Base-by-base conservation (phyloP, 2,329 filamentous ascomycete genomes). In the Cladorrhinum sp. region DNA sequence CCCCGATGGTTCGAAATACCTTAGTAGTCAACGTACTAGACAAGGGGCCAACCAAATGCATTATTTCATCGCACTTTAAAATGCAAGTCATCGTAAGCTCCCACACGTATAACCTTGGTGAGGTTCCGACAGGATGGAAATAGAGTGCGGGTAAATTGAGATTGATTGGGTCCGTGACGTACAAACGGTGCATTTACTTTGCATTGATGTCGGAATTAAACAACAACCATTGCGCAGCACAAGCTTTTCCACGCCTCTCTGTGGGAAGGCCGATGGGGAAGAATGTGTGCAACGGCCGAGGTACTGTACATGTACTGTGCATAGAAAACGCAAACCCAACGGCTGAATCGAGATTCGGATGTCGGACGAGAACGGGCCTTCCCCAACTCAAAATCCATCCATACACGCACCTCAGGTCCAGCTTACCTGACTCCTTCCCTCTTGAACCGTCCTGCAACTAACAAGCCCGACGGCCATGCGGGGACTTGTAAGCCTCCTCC, bases 201-300 rank as follows among this genome's bases (percentile, higher is more conserved):
- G 59, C 62, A 62, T 62, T 62, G 59, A 62, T 48, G 24, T 54
- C 59, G 57, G 55, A 64, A 62, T 60, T 61, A 55, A 61, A 58
- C 36, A 24, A 16, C 8, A 10, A 36, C n/a, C n/a, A 36, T 12
- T 16, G 16, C 9, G 26, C 26, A 28, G 4, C 16, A 48, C 58
- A 56, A 51, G 21, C 16, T 52, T 46, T 51, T 50, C 23, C 33
- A 52, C 49, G 30, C 28, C 28, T 30, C 28, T 39, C 30, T 33
- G 18, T 48, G 21, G 18, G 20, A 20, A 33, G 33, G 18, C 57
- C 26, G 36, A 28, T 20, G 48, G 23, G 23, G 24, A 49, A 49
- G 26, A 49, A 20, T 18, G 10, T 18, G 10, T 18, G 21, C 24
- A 42, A 42, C 26, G 21, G 5, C 33, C 23, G 42, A 58, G 14